Conservation (phyloP, 2,329 filamentous ascomycete genomes). For the Myriangium duriaei region DNA sequence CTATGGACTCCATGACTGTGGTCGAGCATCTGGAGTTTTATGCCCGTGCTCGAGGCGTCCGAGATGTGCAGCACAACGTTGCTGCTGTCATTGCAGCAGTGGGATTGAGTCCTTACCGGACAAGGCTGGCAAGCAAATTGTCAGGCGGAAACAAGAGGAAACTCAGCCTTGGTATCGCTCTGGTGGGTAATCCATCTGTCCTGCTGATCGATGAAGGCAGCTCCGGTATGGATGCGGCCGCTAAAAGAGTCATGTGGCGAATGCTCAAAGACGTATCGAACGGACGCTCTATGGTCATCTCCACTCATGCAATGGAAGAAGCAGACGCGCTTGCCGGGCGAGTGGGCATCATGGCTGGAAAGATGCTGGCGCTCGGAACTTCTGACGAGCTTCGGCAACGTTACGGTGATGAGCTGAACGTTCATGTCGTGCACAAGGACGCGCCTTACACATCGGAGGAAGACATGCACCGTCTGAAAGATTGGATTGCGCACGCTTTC, state of each 20-base stretch:
- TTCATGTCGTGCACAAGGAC: slow-evolving; percentile 64
- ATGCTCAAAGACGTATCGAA: slow-evolving; percentile 62
- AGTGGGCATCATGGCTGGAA: slow-evolving; percentile 72
- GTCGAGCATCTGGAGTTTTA: slow-evolving; percentile 80
- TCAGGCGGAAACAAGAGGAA: slow-evolving; percentile 94
- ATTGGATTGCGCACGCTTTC: slow-evolving; percentile 53
- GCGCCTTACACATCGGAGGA: slow-evolving; percentile 60
- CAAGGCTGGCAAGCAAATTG: slow-evolving; percentile 64
- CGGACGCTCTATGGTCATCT: slow-evolving; percentile 73
- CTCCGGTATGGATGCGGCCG: slow-evolving; percentile 78
- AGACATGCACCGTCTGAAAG: slow-evolving; percentile 54
- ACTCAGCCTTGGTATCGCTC: slow-evolving; percentile 71
- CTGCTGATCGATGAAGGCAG: slow-evolving; percentile 81
- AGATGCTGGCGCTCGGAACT: slow-evolving; percentile 75
- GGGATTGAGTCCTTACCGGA: slow-evolving; percentile 56
- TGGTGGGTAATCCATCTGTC: slow-evolving; percentile 85
- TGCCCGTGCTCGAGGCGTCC: slow-evolving; percentile 67
- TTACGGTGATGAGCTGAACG: slow-evolving; percentile 67
- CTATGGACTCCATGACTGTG: slow-evolving; percentile 84
- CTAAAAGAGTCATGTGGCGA: slow-evolving; percentile 87
- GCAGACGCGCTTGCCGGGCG: slow-evolving; percentile 75
- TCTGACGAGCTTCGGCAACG: slow-evolving; percentile 58
- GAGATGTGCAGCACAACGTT: slow-evolving; percentile 65
- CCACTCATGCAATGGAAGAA: slow-evolving; percentile 92
- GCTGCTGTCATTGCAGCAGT: slow-evolving; percentile 67